Evolutionary conservation across 352 stramenopile genomes (phyloP), one percentile per base, ranked within the genome.

Genomic region (Pythium folliculosum): DNA sequence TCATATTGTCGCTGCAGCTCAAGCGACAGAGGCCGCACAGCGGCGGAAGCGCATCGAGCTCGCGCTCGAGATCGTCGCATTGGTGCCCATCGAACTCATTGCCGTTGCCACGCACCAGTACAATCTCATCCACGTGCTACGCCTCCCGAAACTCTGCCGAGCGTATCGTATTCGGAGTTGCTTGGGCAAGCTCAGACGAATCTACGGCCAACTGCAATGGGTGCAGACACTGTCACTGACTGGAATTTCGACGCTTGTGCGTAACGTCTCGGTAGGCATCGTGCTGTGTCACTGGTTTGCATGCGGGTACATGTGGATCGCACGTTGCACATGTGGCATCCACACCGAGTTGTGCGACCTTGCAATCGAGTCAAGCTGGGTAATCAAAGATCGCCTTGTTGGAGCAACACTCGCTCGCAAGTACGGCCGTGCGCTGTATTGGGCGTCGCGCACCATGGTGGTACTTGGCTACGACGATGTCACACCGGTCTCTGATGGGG

Each of bases 231-330:
- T 90, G 12, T 89, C 82, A 0, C 82, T 89, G 35, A 90, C 78
- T 0, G 81, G 80, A 1, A 86, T 90, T 30, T 78, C 81, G 8
- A 78, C 58, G 0, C 76, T 92, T 10, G 71, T 77, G 27, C 67
- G 67, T 10, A 81, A 77, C 53, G 77, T 92, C 44, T 60, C 57
- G 0, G 16, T 86, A 0, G 78, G 70, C 19, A 43, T 73, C 4
- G 50, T 72, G 6, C 21, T 88, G 44, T 76, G 69, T 45, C 85
- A 94, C 58, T 90, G 77, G 69, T 60, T 82, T 17, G 82, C 82
- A 1, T 92, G 82, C 27, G 81, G 77, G 0, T 94, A 92, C 67
- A 89, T 94, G 74, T 56, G 90, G 49, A 67, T 92, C 23, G 84
- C 77, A 0, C 82, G 92, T 44, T 48, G 71, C 0, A 63, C 81